Base-by-base conservation (phyloP, 768 basidiomycete species). In the Pleurotus platypus region DNA sequence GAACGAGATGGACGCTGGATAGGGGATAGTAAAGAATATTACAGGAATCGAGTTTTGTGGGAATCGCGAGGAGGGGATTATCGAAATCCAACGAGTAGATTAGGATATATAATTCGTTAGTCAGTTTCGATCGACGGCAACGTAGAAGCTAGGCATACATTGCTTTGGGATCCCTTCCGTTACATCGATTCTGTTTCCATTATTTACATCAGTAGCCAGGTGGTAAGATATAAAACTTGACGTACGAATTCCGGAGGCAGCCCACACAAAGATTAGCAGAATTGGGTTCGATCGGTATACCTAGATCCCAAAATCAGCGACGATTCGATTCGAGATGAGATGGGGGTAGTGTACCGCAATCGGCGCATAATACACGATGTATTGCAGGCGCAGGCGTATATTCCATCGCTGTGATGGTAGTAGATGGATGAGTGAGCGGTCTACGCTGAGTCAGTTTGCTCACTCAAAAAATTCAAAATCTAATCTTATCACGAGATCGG, bases 151-250 rank as follows among this genome's bases (percentile, higher is more conserved):
- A 16, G 43, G 68, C 75, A 51, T 53, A 89, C 90, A 85, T 84
- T 92, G 92, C 68, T 94, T 98, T 5, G 95, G 96, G 53, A 98
- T 98, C 12, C 94, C 94, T 69, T 98, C 96, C 0, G 95, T 98
- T 68, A 99, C 96, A 70, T 99, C 97, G 59, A 98, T 86, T 6
- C 91, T 93, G 64, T 3, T 40, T 35, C 30, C 8, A 48, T n/a
- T 39, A 51, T 45, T 16, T 58, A 35, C 47, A 40, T 54, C 40
- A 58, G 37, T 16, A 8, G 49, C 16, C 2, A 20, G 22, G 13
- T 20, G 20, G 40, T 26, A 1, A 8, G 26, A 8, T 46, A 2
- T 30, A 22, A n/a, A 47, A 49, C 3, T 15, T 18, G n/a, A 72
- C 87, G 60, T 68, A 89, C 89, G 88, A 87, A 79, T 95, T 96